A percentile compares a stretch with the other conserved stretches of the same genome.
Conservation (phyloP, 768 basidiomycete genomes). For the Boletus sp. region DNA sequence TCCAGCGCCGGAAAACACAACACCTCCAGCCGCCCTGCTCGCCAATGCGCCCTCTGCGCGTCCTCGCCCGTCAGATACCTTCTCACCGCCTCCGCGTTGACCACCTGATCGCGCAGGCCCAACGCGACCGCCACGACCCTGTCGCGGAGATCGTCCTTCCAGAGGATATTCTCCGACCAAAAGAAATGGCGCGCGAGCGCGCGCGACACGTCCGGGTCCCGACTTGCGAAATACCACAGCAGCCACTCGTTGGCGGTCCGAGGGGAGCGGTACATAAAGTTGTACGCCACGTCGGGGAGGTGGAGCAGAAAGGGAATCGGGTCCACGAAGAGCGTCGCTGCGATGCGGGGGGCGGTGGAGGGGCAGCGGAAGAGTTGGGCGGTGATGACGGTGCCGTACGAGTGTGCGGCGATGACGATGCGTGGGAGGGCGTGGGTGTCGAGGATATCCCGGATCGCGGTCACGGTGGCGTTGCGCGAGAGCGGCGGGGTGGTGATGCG, state of each 20-base stretch:
- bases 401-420: conserved; percentile 52
- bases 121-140: conserved; percentile 34
- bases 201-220: conserved; percentile 59
- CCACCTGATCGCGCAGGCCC: conserved; percentile 41
- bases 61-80: conserved; percentile 38
- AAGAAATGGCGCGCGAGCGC: conserved; percentile 61
- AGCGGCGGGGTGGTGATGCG: conserved; percentile 56
- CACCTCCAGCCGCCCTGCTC: conserved; percentile 35
- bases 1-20: conserved; percentile 38
- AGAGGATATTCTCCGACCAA: conserved; percentile 60
- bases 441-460: conserved; percentile 44
- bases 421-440: conserved; percentile 36
- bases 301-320: conserved; percentile 65
- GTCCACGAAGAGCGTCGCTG: conserved; percentile 52
- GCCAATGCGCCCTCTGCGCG: conserved; percentile 23
- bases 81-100: conserved; percentile 37
- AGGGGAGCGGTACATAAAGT: conserved; percentile 62
- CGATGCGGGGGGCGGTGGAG: conserved; percentile 33
- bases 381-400: conserved; percentile 58
- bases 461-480: conserved; percentile 37
- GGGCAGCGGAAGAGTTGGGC: conserved; percentile 49
- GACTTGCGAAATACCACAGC: conserved; percentile 64
- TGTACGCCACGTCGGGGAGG: conserved; percentile 57
- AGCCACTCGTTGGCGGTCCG: conserved; percentile 56
- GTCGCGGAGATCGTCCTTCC: conserved; percentile 50